These are phyloP conservation scores for Fusarium sterilihyphosum DNA, from an alignment of 2,329 filamentous ascomycete genomes.

Conservation along the genomic window DNA sequence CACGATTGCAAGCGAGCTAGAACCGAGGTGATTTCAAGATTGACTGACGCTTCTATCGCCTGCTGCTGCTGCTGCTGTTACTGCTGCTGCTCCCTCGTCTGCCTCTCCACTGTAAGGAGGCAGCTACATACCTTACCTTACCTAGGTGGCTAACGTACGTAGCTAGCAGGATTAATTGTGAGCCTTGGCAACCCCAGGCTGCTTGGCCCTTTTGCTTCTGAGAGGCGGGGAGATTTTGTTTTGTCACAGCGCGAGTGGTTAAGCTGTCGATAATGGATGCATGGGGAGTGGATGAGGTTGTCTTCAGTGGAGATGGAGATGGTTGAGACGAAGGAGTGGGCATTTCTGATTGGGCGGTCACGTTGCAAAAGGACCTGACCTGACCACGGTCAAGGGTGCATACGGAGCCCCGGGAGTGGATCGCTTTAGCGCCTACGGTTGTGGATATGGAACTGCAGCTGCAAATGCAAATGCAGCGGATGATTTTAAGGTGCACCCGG, in stretches of 20 bases:
- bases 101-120: conserved; percentile 6
- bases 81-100: not conserved
- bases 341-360: conserved; percentile 13
- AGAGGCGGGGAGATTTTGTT: conserved; percentile 33
- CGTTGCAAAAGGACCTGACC: conserved; percentile 41
- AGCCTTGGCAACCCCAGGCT: conserved; percentile 34
- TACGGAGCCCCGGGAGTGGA: conserved; percentile 41
- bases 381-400: conserved; percentile 20
- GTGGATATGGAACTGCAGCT: not conserved
- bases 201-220: conserved; percentile 33
- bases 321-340: conserved; percentile 10
- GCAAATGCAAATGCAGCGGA: conserved; percentile 36
- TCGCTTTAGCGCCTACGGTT: conserved; percentile 40
- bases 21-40: conserved; percentile 23
- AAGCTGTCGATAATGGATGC: conserved; percentile 34
- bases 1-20: conserved; percentile 15
- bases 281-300: conserved; percentile 33
- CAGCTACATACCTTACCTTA: not conserved
- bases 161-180: conserved; percentile 20
- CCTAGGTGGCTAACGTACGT: not conserved
- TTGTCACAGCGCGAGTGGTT: conserved; percentile 25
- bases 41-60: conserved; percentile 3
- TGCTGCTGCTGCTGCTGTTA: not conserved
- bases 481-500: conserved; percentile 45
- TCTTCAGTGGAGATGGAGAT: conserved; percentile 22